Conservation (phyloP, 2,329 filamentous ascomycete genomes). For the Ceratocystiopsis minuta region DNA sequence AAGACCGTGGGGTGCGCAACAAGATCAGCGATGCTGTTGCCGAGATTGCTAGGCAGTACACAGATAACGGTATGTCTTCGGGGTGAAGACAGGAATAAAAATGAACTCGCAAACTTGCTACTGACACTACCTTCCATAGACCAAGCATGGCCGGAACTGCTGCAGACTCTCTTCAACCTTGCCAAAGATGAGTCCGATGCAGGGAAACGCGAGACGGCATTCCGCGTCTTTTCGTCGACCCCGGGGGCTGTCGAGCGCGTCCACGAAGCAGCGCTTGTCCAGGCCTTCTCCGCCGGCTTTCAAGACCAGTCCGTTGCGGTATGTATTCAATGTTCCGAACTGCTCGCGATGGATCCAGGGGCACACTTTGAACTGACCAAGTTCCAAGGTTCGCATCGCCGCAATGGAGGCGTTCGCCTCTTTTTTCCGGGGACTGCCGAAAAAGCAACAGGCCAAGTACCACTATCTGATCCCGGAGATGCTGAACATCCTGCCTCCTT, state of each 20-base stretch:
- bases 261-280: constrained; percentile 76
- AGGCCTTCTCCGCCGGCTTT: constrained; percentile 81
- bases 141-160: constrained; percentile 75
- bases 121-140: constrained; percentile 26
- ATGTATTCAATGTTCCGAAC: constrained; percentile 19
- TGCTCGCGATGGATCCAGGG: too few relatives aligned
- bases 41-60: constrained; percentile 86
- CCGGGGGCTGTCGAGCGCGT: constrained; percentile 92
- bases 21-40: constrained; percentile 97
- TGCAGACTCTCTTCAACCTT: constrained; percentile 56
- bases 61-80: constrained; percentile 57
- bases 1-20: constrained; percentile 59
- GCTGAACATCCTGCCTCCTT: constrained; percentile 80
- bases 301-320: constrained; percentile 71
- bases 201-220: constrained; percentile 78
- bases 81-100: too few relatives aligned
- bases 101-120: background rate
- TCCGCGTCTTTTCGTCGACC: constrained; percentile 87
- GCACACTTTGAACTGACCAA: background rate
- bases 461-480: constrained; percentile 75
- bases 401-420: constrained; percentile 94
- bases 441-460: constrained; percentile 79
- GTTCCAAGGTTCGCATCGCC: constrained; percentile 76
- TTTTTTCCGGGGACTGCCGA: constrained; percentile 81
- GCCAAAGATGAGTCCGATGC: constrained; percentile 55